These are phyloP conservation scores for Aphanoascus verrucosus DNA, from an alignment of 2,329 filamentous ascomycete species.

Conservation along the genomic window DNA sequence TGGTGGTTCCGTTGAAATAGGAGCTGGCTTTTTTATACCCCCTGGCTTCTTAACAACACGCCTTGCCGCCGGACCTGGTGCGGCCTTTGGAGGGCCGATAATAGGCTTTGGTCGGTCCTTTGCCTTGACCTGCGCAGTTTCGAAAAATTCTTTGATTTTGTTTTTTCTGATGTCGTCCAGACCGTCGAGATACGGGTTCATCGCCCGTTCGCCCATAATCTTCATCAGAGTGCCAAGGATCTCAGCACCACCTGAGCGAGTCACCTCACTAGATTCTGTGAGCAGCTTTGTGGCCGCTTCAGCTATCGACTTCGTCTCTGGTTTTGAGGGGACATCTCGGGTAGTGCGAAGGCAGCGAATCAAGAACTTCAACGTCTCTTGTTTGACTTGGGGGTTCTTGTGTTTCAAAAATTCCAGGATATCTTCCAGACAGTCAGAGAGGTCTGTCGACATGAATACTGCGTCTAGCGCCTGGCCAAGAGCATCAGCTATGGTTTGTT, in stretches of 20 bases:
- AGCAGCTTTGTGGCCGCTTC: conserved; percentile 82
- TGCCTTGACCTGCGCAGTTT: conserved; percentile 70
- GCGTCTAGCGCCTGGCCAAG: conserved; percentile 74
- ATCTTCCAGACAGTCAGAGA: conserved; percentile 85
- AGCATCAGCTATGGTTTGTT: conserved; percentile 76
- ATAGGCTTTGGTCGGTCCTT: conserved; percentile 84
- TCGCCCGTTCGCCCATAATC: conserved; percentile 90
- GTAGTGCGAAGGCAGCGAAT: conserved; percentile 76
- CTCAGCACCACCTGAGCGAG: conserved; percentile 83
- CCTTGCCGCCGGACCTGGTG: conserved; percentile 37
- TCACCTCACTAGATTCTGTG: conserved; percentile 73
- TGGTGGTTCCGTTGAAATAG: conserved; percentile 41
- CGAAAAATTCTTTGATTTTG: conserved; percentile 89
- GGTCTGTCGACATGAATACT: conserved; percentile 53
- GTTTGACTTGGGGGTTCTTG: conserved; percentile 97
- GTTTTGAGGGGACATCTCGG: conserved; percentile 68
- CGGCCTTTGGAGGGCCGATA: conserved; percentile 48
- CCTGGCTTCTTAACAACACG: conserved; percentile 44
- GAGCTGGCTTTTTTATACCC: conserved; percentile 42
- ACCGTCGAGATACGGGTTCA: conserved; percentile 84
- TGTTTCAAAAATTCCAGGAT: conserved; percentile 73
- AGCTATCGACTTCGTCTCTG: conserved; percentile 75
- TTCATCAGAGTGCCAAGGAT: conserved; percentile 94
- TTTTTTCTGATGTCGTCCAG: conserved; percentile 90
- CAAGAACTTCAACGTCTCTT: conserved; percentile 89